Base-by-base conservation (phyloP, 495 filamentous ascomycete species). In the Daldinia loculata region DNA sequence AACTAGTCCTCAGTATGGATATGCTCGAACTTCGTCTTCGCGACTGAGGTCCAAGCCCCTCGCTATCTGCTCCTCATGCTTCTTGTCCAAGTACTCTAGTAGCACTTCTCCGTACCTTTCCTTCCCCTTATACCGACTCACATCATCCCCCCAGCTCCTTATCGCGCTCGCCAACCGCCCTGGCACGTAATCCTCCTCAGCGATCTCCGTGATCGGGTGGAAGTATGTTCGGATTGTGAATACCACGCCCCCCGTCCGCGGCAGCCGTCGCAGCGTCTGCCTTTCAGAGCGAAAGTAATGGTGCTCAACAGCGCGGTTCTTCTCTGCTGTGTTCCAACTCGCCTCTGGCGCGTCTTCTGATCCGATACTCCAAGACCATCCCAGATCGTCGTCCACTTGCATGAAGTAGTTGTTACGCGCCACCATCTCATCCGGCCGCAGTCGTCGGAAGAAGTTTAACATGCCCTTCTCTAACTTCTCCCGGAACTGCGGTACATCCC, bases 101-200 rank as follows among this genome's bases (percentile, higher is more conserved):
- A 97, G 77, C 3, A 96, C 89, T 36, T 92, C 90, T 67, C 86
- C 84, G 80, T 93, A 97, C 76, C 83, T 88, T 74, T 93, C 92
- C 81, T 85, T 90, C 19, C 94, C 93, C 82, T 96, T 96, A 78
- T 97, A 97, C 79, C 81, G 81, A 34, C 87, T 86, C 9, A 97
- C 93, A 84, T 95, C 91, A 56, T 93, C 89, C 1, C 91, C 91
- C 94, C 93, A 97, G 80, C 92, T 96, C 64, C 94, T 80, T 12
- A 94, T 78, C 26, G 89, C 92, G 65, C 87, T 89, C 32, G 91
- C 91, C 76, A 94, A 75, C 51, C 92, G 72, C 0, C 91, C 91
- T 0, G 92, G 90, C 7, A 93, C 90, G 74, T 88, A 90, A 17
- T 85, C 84, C 81, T 93, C 90, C 79, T 89, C 81, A 0, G 78